phyloP scores from a whole-genome alignment of 2,329 filamentous ascomycete genomes.

The Hymenoscyphus fraxineus region DNA sequence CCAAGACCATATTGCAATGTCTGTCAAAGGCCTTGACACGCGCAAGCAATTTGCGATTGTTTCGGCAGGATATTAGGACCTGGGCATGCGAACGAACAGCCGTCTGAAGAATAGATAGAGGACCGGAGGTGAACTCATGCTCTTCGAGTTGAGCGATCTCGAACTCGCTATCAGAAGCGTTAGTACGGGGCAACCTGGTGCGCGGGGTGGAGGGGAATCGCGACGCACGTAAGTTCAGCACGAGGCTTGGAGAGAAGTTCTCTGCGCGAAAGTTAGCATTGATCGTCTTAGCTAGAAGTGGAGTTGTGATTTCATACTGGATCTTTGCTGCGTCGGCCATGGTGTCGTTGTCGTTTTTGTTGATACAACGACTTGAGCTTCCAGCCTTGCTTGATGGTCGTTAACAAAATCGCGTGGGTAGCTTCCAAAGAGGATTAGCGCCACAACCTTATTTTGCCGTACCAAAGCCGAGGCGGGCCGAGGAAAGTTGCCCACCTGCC shows the following conservation, averaged over 20 bases:
- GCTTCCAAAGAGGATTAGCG: slow-evolving; percentile 24
- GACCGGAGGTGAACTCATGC: slow-evolving; percentile 75
- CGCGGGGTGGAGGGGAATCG: slow-evolving; percentile 18
- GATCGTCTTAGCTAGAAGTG: neutral
- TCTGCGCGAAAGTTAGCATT: slow-evolving; percentile 45
- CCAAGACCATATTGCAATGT: slow-evolving; percentile 98
- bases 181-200: slow-evolving; percentile 17
- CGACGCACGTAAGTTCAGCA: slow-evolving; percentile 80
- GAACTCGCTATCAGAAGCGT: slow-evolving; percentile 63
- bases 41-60: slow-evolving; percentile 96
- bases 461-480: slow-evolving; percentile 13
- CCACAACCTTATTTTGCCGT: slow-evolving; percentile 17
- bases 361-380: slow-evolving; percentile 14
- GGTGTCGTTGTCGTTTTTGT: slow-evolving; percentile 34
- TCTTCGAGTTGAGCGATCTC: slow-evolving; percentile 79
- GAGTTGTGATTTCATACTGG: slow-evolving; percentile 47
- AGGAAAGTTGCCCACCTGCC: slow-evolving; percentile 17
- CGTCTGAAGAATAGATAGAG: slow-evolving; percentile 91
- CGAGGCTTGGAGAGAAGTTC: slow-evolving; percentile 87
- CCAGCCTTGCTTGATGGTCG: slow-evolving; percentile 18
- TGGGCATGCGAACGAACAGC: slow-evolving; percentile 92
- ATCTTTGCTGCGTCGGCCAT: slow-evolving; percentile 70
- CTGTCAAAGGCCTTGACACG: slow-evolving; percentile 98
- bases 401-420: slow-evolving; percentile 23
- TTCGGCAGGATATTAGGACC: slow-evolving; percentile 94